Conservation (phyloP, 2,329 filamentous ascomycete species). For the Blastomyces parvus region DNA sequence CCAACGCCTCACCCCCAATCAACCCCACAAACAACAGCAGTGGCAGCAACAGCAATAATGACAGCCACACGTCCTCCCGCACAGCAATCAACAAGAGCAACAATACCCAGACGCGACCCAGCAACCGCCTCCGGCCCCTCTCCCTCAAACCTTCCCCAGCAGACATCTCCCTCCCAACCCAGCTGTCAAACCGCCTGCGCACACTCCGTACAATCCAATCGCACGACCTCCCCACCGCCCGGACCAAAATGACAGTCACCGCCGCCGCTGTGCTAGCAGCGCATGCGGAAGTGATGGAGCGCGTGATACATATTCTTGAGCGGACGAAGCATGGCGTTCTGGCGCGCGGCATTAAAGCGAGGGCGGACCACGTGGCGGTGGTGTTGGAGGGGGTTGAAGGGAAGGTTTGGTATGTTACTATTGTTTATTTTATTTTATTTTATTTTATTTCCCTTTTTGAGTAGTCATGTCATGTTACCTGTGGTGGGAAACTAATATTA, state of each 20-base stretch:
- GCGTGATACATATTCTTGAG: slow-evolving; percentile 32
- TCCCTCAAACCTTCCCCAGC: slow-evolving; percentile 5
- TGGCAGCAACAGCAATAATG: background rate
- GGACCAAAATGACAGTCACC: slow-evolving; percentile 27
- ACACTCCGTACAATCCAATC: slow-evolving; percentile 25
- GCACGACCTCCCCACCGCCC: slow-evolving; percentile 26
- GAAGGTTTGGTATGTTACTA: slow-evolving; percentile 27
- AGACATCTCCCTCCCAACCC: slow-evolving; percentile 19
- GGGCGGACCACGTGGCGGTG: slow-evolving; percentile 31
- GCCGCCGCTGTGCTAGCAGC: slow-evolving; percentile 27
- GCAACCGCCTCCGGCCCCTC: slow-evolving; percentile 8
- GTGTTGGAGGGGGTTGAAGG: slow-evolving; percentile 32
- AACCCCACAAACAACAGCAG: background rate
- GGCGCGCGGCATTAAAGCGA: slow-evolving; percentile 29
- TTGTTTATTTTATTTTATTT: slow-evolving; percentile 7
- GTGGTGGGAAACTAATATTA: background rate
- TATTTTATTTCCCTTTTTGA: background rate
- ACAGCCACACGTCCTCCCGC: background rate
- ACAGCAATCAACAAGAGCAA: slow-evolving; percentile 2
- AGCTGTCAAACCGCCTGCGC: slow-evolving; percentile 23
- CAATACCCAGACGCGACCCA: slow-evolving; percentile 7
- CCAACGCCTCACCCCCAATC: background rate
- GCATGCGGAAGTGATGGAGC: slow-evolving; percentile 28
- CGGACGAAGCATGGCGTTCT: slow-evolving; percentile 32
- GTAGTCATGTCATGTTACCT: background rate